A percentile compares a stretch with the other conserved stretches of the same genome.
Conservation (phyloP, 2,329 filamentous ascomycete species). For the Lachnellula subtilissima region DNA sequence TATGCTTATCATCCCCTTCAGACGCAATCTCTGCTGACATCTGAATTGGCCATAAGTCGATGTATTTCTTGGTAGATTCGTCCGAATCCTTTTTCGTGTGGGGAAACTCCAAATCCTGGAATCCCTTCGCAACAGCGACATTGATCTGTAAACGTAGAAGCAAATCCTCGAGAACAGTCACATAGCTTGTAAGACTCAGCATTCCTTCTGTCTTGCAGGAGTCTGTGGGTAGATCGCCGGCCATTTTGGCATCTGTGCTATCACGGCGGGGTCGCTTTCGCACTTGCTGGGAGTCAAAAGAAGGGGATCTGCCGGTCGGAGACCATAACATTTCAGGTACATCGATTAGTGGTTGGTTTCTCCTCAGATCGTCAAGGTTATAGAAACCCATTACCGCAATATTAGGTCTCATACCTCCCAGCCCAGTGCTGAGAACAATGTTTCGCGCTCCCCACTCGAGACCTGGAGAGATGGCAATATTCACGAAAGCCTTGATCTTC, state of each 20-base stretch:
- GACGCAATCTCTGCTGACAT: conserved; percentile 81
- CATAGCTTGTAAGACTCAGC: conserved; percentile 68
- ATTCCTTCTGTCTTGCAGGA: conserved; percentile 62
- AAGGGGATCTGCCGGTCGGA: conserved; percentile 31
- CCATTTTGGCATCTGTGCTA: conserved; percentile 51
- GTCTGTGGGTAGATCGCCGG: conserved; percentile 63
- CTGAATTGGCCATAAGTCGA: conserved; percentile 88
- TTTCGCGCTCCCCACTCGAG: conserved; percentile 84
- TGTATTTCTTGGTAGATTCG: conserved; percentile 60
- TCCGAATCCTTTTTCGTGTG: conserved; percentile 44
- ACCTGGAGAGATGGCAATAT: conserved; percentile 75
- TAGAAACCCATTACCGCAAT: conserved; percentile 79
- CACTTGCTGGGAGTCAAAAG: conserved; percentile 25
- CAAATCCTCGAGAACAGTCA: conserved; percentile 79
- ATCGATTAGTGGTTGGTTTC: conserved; percentile 50
- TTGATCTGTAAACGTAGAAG: conserved; percentile 75
- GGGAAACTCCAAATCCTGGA: conserved; percentile 70
- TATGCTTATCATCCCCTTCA: conserved; percentile 56
- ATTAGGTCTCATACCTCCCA: conserved; percentile 86
- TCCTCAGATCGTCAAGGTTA: conserved; percentile 71
- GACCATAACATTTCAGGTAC: conserved; percentile 45
- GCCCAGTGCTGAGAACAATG: conserved; percentile 71
- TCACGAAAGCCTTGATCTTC: conserved; percentile 83
- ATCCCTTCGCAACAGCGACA: conserved; percentile 78
- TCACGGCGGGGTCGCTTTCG: conserved; percentile 44